These are phyloP conservation scores for Podospora comata DNA, from an alignment of 495 filamentous ascomycete species.

Conservation along the genomic window DNA sequence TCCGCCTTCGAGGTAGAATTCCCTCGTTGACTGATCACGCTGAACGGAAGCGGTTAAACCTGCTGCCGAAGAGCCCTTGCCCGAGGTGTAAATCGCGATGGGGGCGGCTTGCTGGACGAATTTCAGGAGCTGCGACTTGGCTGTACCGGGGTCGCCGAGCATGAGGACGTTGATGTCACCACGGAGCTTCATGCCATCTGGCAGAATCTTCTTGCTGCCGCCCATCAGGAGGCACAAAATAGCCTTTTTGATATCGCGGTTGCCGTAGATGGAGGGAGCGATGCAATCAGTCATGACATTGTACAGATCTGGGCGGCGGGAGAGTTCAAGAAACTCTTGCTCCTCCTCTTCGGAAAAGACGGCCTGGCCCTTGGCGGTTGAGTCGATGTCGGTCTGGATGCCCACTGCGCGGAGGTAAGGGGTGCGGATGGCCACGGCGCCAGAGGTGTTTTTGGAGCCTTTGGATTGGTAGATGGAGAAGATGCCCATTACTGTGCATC, in stretches of 20 bases:
- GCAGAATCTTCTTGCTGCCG: conserved; percentile 96
- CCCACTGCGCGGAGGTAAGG: conserved; percentile 95
- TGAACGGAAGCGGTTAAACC: conserved; percentile 98
- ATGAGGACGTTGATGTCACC: conserved; percentile 98
- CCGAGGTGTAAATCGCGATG: conserved; percentile 98
- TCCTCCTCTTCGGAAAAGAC: conserved; percentile 95
- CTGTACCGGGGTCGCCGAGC: conserved; percentile 96
- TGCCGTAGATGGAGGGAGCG: conserved; percentile 96
- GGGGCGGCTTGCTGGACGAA: conserved; percentile 97
- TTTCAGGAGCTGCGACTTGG: conserved; percentile 95
- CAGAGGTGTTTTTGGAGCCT: conserved; percentile 69
- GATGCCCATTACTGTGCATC: conserved; percentile 94
- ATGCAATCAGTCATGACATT: conserved; percentile 87
- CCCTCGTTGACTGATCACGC: conserved; percentile 82
- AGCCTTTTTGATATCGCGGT: conserved; percentile 96
- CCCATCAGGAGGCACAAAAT: conserved; percentile 93
- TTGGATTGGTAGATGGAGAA: conserved; percentile 97
- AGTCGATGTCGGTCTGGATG: conserved; percentile 83
- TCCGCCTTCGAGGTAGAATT: conserved; percentile 98
- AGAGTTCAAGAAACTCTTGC: conserved; percentile 94
- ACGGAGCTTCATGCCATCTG: conserved; percentile 96
- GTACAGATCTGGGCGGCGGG: conserved; percentile 86
- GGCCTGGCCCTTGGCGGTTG: conserved; percentile 80
- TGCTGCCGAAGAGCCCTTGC: conserved; percentile 96
- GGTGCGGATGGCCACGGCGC: conserved; percentile 90